phyloP scores from a whole-genome alignment of 768 basidiomycete species.

The Clavulina sp. region DNA sequence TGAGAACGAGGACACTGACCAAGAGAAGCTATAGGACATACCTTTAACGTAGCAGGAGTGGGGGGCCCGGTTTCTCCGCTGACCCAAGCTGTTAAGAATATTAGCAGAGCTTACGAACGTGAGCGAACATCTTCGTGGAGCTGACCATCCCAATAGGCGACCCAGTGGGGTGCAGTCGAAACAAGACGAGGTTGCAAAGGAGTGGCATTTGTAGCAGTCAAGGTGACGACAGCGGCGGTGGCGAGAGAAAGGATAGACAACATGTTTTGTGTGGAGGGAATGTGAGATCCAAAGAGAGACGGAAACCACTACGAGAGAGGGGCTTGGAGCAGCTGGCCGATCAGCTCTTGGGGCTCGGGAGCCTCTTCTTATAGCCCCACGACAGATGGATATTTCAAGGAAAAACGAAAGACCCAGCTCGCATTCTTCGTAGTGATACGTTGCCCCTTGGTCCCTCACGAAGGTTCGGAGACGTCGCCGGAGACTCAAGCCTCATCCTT shows the following conservation, averaged over 20 bases:
- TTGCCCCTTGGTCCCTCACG: no score
- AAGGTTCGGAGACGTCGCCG: no score
- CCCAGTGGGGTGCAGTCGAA: neutral
- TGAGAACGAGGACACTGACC: no score
- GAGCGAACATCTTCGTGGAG: neutral
- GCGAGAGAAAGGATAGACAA: neutral
- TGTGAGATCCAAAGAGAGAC: neutral
- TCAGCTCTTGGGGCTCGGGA: no score
- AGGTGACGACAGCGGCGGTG: neutral
- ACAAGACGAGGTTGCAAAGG: neutral
- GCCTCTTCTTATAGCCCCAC: no score
- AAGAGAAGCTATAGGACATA: no score
- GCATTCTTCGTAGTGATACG: no score
- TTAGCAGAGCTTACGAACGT: neutral
- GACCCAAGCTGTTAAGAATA: neutral
- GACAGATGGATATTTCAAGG: no score
- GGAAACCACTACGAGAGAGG: neutral
- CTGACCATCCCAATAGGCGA: neutral
- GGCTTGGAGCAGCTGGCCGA: no score
- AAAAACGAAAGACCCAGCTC: no score
- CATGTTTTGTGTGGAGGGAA: neutral
- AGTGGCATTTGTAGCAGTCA: neutral
- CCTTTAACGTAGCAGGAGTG: neutral
- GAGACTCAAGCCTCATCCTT: no score
- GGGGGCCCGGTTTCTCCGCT: neutral